Base-by-base conservation (phyloP, 345 rosid species). In the Eucalyptus virginea region DNA sequence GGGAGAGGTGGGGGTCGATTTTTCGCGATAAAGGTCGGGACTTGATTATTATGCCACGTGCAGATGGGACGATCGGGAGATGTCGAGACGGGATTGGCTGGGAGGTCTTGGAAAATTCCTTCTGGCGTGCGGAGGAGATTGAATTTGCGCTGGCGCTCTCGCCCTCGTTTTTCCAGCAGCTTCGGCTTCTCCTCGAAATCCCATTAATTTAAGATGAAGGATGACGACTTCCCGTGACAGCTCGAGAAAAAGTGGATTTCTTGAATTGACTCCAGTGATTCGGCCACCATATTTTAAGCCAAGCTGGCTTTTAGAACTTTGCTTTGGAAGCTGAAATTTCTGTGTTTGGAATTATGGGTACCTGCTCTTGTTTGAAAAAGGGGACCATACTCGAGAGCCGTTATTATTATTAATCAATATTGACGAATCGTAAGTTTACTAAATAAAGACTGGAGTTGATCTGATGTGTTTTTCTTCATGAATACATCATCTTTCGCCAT, bases 11-110 rank as follows among this genome's bases (percentile, higher is more conserved):
- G 14, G 24, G 81, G 81, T 17, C 81, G 81, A 19, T 6, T 77
- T 37, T 17, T 13, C 28, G 47, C 3, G 47, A 77, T 3, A 77
- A 40, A 37, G 83, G 8, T 77, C 3, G 24, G 47, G 85, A 40
- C 17, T 21, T 11, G 30, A 89, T 88, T 21, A 47, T 86, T 15
- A 47, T 77, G 93, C 50, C 93, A 92, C 92, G 93, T 88, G 90
- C 90, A 37, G 40, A 51, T 89, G 48, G 34, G 42, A 28, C 19
- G 62, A 32, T 30, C 19, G 23, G 44, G 87, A 65, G 47, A 83
- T 87, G 93, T 72, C 92, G 23, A 48, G 32, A 30, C 7, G 21
- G 14, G 80, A 90, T 69, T 90, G 91, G 91, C 15, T 10, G 62
- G 58, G 58, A 8, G n/a, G 45, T 86, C 60, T 72, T 11, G 58